phyloP scores from a whole-genome alignment of 108 stramenopile species.

The Skeletonema potamos region DNA sequence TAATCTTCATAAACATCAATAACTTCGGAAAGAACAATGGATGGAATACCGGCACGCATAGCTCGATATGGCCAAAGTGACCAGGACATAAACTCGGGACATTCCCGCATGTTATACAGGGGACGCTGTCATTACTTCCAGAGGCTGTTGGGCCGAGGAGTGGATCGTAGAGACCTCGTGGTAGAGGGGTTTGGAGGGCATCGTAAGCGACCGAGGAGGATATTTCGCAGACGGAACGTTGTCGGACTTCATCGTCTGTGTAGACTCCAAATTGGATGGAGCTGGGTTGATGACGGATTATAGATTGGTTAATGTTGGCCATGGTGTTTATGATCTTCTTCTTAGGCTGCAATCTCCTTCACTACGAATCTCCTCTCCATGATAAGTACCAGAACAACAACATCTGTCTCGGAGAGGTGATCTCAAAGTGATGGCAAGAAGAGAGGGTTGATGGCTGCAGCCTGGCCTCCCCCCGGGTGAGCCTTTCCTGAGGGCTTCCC shows the following conservation, averaged over 20 bases:
- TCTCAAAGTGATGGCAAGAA: no score
- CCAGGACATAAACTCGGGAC: constrained; percentile 87
- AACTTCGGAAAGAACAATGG: constrained; percentile 87
- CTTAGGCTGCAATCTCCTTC: neutral
- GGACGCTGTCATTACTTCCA: constrained; percentile 15
- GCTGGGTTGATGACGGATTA: constrained; percentile 28
- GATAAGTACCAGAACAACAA: no score
- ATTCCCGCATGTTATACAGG: constrained; percentile 93
- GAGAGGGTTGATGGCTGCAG: no score
- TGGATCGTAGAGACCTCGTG: constrained; percentile 94
- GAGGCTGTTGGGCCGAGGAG: constrained; percentile 81
- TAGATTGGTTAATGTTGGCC: constrained; percentile 40
- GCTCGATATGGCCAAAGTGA: constrained; percentile 95
- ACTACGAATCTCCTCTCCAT: neutral
- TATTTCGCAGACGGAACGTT: constrained; percentile 87
- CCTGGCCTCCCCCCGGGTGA: no score
- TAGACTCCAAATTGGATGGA: constrained; percentile 66
- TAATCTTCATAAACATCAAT: constrained; percentile 79
- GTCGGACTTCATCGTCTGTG: constrained; percentile 89
- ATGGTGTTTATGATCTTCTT: neutral
- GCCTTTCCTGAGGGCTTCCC: no score
- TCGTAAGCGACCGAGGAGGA: constrained; percentile 87
- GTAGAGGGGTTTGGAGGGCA: constrained; percentile 77
- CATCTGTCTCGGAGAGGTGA: no score
- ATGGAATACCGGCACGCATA: constrained; percentile 95